Base-by-base conservation (phyloP, 2,329 filamentous ascomycete genomes). In the Hymenoscyphus occultus region DNA sequence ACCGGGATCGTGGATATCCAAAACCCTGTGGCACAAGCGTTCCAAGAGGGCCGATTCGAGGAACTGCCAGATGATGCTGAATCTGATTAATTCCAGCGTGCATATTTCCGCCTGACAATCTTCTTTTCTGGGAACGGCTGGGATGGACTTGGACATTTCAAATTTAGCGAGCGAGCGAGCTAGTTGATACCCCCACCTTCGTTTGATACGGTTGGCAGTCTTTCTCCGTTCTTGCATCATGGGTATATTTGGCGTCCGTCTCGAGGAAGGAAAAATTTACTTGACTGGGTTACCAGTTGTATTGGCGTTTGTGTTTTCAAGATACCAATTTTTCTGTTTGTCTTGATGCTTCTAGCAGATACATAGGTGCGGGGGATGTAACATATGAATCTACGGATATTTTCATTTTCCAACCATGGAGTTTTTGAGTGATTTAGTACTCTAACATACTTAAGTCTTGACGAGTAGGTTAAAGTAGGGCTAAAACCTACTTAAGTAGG, bases 1-100 rank as follows among this genome's bases (percentile, higher is more conserved):
- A 75, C 73, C 22, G 74, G 74, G 1, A 67, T 75, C 1, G 72
- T 75, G 56, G 71, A 66, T 65, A 70, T 73, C 0, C 60, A 73
- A 54, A 75, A 75, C 60, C 73, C 73, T 4, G 71, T 75, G 10
- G 66, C 69, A 39, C 68, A 68, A 31, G 73, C 73, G 0, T 59
- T 69, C 10, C 67, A 72, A 6, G 65, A 73, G 62, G 74, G 74
- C 6, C 68, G 73, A 35, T 73, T 75, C 40, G 59, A 70, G 64
- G 73, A 75, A 59, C 54, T 75, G 22, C 58, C 59, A 22, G 71
- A 72, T 39, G 74, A 75, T 61, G 72, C 72, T 66, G 72, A 67
- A 13, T 19, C 19, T 4, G 57, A 59, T 28, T 59, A 19, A 39
- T 57, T 19, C 32, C 39, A 19, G 6, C 16, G 5, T 45, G 2